Evolutionary conservation across 2,329 filamentous ascomycete species (phyloP).

Genomic region (Emergomyces orientalis): DNA sequence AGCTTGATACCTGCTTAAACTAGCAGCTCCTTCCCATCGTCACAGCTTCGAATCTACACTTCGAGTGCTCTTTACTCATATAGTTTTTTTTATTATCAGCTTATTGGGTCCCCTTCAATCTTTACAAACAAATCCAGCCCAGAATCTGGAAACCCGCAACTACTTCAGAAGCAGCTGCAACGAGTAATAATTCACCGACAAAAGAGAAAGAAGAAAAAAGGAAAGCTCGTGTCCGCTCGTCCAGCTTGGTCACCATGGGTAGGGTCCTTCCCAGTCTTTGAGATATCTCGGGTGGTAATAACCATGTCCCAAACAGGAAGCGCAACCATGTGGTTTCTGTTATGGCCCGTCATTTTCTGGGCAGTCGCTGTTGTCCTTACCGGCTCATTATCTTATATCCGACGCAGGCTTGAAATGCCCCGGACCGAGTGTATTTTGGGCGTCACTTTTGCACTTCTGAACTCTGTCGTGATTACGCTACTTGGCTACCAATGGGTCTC

Average conservation of each 20-base stretch:
- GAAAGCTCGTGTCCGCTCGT: not conserved
- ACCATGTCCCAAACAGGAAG: not conserved
- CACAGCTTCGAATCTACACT: not conserved
- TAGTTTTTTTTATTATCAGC: not conserved
- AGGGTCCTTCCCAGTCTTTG: not conserved
- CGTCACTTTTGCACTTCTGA: not conserved
- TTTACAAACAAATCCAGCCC: not conserved
- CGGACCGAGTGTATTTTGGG: not conserved
- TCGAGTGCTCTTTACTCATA: not conserved
- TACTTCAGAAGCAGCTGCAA: not conserved
- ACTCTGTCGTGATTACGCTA: not conserved
- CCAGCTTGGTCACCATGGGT: not conserved
- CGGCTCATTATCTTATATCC: not conserved
- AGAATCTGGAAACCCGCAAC: not conserved
- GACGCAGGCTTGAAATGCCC: not conserved
- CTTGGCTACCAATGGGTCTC: conserved; percentile 1
- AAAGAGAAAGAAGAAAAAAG: not conserved
- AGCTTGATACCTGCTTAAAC: not conserved
- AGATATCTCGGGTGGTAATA: not conserved
- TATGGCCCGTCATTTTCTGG: not conserved
- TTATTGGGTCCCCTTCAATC: not conserved
- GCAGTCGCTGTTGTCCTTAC: not conserved
- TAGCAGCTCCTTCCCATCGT: not conserved
- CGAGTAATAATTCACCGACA: not conserved
- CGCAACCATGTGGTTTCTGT: not conserved